Percentiles rank a stretch among this genome's conserved stretches.
phyloP scores from a whole-genome alignment of 2,329 filamentous ascomycete genomes.

The Colletotrichum falcatum region DNA sequence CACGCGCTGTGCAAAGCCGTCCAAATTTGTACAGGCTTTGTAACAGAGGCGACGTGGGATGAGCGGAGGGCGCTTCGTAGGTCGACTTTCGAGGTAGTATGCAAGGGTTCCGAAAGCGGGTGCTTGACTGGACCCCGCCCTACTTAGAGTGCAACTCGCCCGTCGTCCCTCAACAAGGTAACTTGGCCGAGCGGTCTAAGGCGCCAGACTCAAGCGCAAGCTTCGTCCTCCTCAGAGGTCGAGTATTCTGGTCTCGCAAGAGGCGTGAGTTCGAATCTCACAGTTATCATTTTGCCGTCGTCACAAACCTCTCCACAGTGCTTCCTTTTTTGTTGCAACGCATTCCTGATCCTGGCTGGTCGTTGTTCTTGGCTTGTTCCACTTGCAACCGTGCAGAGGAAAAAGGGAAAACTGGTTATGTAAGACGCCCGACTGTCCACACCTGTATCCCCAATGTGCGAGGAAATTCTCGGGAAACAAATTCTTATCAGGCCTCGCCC shows the following conservation, averaged over 20 bases:
- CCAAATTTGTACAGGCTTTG: neutral
- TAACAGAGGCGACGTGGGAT: neutral
- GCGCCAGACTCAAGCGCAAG: slow-evolving; percentile 26
- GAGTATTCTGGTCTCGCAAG: slow-evolving; percentile 27
- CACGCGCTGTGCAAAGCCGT: neutral
- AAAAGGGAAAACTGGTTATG: neutral
- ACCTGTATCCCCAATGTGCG: neutral
- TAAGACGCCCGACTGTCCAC: neutral
- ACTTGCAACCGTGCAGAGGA: neutral
- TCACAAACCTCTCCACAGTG: no score
- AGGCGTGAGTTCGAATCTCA: slow-evolving; percentile 29
- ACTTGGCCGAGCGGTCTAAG: slow-evolving; percentile 29
- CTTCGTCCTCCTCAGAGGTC: slow-evolving; percentile 2
- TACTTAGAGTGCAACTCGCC: accelerated
- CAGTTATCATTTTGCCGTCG: slow-evolving; percentile 12
- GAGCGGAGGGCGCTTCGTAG: neutral
- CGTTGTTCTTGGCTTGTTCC: neutral
- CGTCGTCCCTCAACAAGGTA: neutral
- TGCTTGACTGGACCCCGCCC: neutral
- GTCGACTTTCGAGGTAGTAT: neutral
- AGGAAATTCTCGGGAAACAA: neutral
- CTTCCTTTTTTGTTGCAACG: neutral
- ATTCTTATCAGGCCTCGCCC: neutral
- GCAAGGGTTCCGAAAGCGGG: neutral
- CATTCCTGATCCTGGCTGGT: neutral